A percentile compares a stretch with the other conserved stretches of the same genome.
These are phyloP conservation scores for Sarocladiaceae sp. DNA, from an alignment of 2,329 filamentous ascomycete species.

Conservation along the genomic window DNA sequence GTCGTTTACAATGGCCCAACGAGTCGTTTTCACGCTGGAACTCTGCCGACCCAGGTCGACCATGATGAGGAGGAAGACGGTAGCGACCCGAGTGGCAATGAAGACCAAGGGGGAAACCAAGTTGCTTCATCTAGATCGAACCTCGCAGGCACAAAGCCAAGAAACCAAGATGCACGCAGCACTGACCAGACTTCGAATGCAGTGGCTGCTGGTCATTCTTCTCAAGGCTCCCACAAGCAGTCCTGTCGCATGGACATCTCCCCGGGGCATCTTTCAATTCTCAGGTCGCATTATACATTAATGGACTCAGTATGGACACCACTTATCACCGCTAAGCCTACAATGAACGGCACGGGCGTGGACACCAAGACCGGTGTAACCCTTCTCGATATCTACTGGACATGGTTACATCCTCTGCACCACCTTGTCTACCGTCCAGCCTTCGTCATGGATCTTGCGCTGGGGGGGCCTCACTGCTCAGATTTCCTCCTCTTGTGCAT, in stretches of 20 bases:
- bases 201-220: no score
- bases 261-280: not conserved
- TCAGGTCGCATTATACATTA: conserved; percentile 12
- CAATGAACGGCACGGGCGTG: conserved; percentile 13
- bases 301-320: conserved; percentile 14
- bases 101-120: not conserved
- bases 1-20: conserved; percentile 18
- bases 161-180: not conserved
- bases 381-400: conserved; percentile 18
- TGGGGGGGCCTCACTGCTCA: conserved; percentile 16
- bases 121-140: not conserved
- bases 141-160: not conserved
- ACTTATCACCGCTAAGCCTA: conserved; percentile 11
- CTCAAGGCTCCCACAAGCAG: not conserved
- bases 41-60: not conserved
- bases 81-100: not conserved
- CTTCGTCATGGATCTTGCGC: conserved; percentile 16
- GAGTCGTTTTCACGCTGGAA: conserved; percentile 16
- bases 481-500: conserved; percentile 17
- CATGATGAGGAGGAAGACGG: not conserved
- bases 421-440: conserved; percentile 15
- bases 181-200: not conserved
- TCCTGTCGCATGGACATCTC: not conserved
- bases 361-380: conserved; percentile 12
- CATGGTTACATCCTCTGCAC: conserved; percentile 17